Base-by-base conservation (phyloP, 805 yeast species). In the Sungouiozyma ichnusensis region DNA sequence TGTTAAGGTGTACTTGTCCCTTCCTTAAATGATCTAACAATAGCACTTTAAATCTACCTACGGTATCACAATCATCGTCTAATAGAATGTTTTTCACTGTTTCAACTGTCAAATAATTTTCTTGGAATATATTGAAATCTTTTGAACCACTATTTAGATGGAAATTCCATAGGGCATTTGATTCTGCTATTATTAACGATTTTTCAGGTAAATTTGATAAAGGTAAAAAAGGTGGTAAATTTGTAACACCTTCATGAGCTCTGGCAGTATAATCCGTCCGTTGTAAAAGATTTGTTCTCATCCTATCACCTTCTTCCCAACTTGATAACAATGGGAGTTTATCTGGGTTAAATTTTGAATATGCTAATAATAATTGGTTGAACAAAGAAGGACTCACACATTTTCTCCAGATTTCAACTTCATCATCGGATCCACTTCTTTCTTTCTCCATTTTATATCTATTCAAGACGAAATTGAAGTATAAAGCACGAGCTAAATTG, bases 141-240 rank as follows among this genome's bases (percentile, higher is more conserved):
- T 60, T 51, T 0, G 80, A 79, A 36, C 63, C 64, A 33, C 37
- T 46, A 35, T 55, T 59, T 11, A 59, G 36, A 46, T 55, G 53
- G 42, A 58, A 61, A 17, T 54, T 53, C 79, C 94, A 76, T 4
- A 90, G 44, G 0, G 97, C 97, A 45, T 76, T 71, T 0, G 90
- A 76, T 60, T 90, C 97, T 0, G 81, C 78, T 35, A 82, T 42
- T 1, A 85, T 62, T 46, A 77, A 71, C 17, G 66, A 54, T 13
- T 57, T 46, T 3, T 64, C 47, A 1, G 51, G 50, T 7, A 83
- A 55, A 7, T 67, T 66, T 0, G 66, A 50, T 1, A 76, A 54
- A 1, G 95, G 88, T 35, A 90, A 63, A 44, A 90, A 74, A 2
- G 97, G 97, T 2, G 86, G 34, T 27, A 44, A 38, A 9, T 45